phyloP scores from a whole-genome alignment of 1,284 basidiomycete genomes.

The Xanthoconium separans region DNA sequence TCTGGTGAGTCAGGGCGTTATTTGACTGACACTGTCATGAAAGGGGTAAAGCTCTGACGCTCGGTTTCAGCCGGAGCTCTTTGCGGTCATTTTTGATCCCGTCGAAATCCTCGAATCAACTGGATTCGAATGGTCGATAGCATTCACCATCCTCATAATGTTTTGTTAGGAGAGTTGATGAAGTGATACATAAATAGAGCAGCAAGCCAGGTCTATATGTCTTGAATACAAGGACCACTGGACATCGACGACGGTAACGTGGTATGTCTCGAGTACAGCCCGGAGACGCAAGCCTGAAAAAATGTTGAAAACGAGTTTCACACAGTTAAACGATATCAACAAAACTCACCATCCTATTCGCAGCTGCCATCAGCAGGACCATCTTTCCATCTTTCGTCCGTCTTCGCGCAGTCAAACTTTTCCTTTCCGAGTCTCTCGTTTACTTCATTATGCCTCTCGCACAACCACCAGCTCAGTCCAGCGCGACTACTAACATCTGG shows the following conservation, averaged over 20 bases:
- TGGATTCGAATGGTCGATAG: too few relatives aligned
- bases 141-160: too few relatives aligned
- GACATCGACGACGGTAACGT: neutral
- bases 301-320: neutral
- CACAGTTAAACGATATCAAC: neutral
- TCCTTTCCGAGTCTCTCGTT: conserved; percentile 84
- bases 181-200: neutral
- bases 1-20: neutral
- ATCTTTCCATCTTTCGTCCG: conserved; percentile 88
- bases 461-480: conserved; percentile 82
- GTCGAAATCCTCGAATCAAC: neutral
- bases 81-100: too few relatives aligned
- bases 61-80: too few relatives aligned
- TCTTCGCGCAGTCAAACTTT: conserved; percentile 74
- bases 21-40: neutral
- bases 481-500: conserved; percentile 73
- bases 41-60: too few relatives aligned
- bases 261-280: conserved; percentile 1
- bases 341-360: conserved; percentile 50
- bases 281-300: too few relatives aligned
- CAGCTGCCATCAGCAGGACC: conserved; percentile 86
- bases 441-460: conserved; percentile 89
- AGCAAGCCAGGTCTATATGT: neutral
- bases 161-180: neutral
- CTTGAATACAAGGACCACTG: neutral